phyloP scores from a whole-genome alignment of 768 basidiomycete genomes.

The Calocybe indica region DNA sequence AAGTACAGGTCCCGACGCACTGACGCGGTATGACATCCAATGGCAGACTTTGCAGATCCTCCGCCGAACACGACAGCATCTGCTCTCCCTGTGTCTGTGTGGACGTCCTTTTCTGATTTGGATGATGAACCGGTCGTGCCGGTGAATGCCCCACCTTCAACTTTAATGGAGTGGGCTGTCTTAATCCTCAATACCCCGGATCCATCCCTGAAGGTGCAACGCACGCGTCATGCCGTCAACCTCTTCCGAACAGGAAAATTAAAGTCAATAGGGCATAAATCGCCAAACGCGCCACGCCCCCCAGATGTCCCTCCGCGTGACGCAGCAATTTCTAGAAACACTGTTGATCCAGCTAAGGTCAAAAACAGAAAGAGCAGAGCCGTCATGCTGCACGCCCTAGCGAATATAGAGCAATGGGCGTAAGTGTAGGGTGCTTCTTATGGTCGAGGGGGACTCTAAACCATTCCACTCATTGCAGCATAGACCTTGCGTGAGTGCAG shows the following conservation, averaged over 20 bases:
- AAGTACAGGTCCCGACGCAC: neutral
- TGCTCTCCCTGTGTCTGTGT: slow-evolving; percentile 10
- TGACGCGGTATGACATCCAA: neutral
- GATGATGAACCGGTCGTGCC: slow-evolving; percentile 47
- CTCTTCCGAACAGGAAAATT: slow-evolving; percentile 67
- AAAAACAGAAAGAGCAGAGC: slow-evolving; percentile 58
- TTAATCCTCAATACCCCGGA: slow-evolving; percentile 71
- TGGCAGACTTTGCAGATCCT: slow-evolving; percentile 61
- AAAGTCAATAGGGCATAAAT: slow-evolving; percentile 56
- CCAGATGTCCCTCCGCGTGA: slow-evolving; percentile 65
- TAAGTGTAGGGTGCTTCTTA: slow-evolving; percentile 30
- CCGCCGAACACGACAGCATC: slow-evolving; percentile 30
- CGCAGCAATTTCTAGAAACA: slow-evolving; percentile 39
- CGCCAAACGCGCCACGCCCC: slow-evolving; percentile 40
- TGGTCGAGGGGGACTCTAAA: neutral
- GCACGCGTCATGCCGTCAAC: slow-evolving; percentile 64
- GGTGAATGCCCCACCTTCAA: slow-evolving; percentile 42
- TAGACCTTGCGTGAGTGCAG: slow-evolving; percentile 62
- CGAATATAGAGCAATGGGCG: slow-evolving; percentile 89
- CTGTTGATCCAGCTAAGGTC: slow-evolving; percentile 54
- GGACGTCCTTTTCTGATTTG: neutral
- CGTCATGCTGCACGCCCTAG: slow-evolving; percentile 75
- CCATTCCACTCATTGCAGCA: slow-evolving; percentile 27
- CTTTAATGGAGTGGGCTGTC: slow-evolving; percentile 74
- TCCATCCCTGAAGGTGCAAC: slow-evolving; percentile 52